Evolutionary conservation across 1,284 basidiomycete genomes (phyloP).

Genomic region (Thecaphora thlaspeos): DNA sequence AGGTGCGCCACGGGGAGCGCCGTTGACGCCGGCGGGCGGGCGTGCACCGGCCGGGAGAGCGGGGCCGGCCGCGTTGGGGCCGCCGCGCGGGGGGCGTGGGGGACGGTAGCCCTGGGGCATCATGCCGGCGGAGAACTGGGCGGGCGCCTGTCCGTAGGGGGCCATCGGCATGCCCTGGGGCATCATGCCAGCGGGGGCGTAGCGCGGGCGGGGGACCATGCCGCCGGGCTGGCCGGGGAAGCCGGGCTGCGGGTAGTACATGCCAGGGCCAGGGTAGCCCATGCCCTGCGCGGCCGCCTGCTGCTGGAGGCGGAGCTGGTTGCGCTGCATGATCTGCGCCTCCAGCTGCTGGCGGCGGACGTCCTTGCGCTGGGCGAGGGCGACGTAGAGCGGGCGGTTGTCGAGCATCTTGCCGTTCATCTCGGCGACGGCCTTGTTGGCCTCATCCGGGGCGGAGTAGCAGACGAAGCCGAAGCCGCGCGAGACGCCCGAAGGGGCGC

Average conservation of each 20-base stretch:
- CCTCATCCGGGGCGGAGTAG: slow-evolving; percentile 97
- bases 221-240: slow-evolving; percentile 55
- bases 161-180: slow-evolving; percentile 55
- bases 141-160: slow-evolving; percentile 52
- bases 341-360: slow-evolving; percentile 97
- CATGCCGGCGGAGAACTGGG: slow-evolving; percentile 54
- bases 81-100: slow-evolving; percentile 49
- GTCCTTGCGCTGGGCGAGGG: slow-evolving; percentile 96
- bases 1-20: slow-evolving; percentile 39
- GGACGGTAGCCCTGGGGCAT: slow-evolving; percentile 55
- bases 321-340: slow-evolving; percentile 68
- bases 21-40: slow-evolving; percentile 42
- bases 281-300: slow-evolving; percentile 54
- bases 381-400: slow-evolving; percentile 96
- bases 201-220: slow-evolving; percentile 54
- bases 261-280: slow-evolving; percentile 55
- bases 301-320: slow-evolving; percentile 58
- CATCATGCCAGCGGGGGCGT: slow-evolving; percentile 57
- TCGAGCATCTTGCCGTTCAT: slow-evolving; percentile 99
- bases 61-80: slow-evolving; percentile 40
- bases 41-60: slow-evolving; percentile 37
- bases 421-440: slow-evolving; percentile 98
- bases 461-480: slow-evolving; percentile 99
- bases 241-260: slow-evolving; percentile 57
- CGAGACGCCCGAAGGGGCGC: slow-evolving; percentile 73